A percentile compares a stretch with the other conserved stretches of the same genome.
Evolutionary conservation across 2,329 filamentous ascomycete genomes (phyloP).

Genomic region (Fonsecaea multimorphosa): DNA sequence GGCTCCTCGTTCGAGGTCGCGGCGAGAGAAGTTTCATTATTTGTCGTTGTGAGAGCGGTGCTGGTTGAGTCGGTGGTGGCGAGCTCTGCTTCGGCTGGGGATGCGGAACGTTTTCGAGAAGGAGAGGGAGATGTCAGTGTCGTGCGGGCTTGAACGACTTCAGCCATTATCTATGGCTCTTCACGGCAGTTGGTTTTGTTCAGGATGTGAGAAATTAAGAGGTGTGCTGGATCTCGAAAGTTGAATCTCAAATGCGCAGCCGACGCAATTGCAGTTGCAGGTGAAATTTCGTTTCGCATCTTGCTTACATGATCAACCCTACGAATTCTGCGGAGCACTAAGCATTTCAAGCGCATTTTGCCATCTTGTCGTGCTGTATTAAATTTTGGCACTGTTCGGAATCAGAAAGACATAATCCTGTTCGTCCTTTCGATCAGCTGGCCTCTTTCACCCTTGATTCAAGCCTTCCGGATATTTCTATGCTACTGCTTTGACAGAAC

Average conservation of each 20-base stretch:
- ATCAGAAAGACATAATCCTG: neutral
- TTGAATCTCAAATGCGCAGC: slow-evolving; percentile 24
- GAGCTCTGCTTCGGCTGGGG: slow-evolving; percentile 23
- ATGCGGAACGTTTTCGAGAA: slow-evolving; percentile 39
- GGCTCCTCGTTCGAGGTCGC: slow-evolving; percentile 31
- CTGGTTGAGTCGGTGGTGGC: slow-evolving; percentile 22
- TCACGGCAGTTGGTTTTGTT: neutral
- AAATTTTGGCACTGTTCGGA: neutral
- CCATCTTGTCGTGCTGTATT: neutral
- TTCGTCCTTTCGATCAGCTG: neutral
- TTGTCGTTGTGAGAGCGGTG: slow-evolving; percentile 34
- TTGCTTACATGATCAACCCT: neutral
- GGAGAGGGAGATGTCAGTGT: slow-evolving; percentile 28
- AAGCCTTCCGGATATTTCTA: neutral
- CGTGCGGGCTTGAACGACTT: slow-evolving; percentile 36
- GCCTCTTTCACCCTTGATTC: neutral
- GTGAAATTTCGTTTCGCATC: slow-evolving; percentile 9
- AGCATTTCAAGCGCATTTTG: neutral
- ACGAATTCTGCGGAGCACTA: slow-evolving; percentile 8
- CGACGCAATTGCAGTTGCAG: slow-evolving; percentile 2
- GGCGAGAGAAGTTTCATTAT: slow-evolving; percentile 29
- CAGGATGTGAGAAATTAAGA: neutral
- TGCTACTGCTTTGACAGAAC: neutral
- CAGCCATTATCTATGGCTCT: slow-evolving; percentile 26
- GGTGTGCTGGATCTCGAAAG: neutral